Percentiles rank a stretch among this genome's conserved stretches.
Conservation (phyloP, 2,329 filamentous ascomycete species). For the Lasiodiplodia sp. region DNA sequence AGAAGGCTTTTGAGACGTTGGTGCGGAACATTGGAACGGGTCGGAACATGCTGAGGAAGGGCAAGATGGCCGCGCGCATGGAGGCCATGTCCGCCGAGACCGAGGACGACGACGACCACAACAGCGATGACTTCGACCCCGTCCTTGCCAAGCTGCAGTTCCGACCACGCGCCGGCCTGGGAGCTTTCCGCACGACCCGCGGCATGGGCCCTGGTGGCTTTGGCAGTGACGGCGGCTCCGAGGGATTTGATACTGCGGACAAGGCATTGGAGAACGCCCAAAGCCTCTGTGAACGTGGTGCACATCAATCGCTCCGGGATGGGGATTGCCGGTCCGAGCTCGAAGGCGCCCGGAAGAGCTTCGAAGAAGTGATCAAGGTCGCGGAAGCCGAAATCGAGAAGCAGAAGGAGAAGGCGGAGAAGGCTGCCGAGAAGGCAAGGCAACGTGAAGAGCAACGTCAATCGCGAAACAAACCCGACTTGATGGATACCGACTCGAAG, state of each 20-base stretch:
- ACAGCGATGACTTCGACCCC: slow-evolving; percentile 39
- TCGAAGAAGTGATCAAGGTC: slow-evolving; percentile 68
- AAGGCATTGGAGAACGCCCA: slow-evolving; percentile 82
- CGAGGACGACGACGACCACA: slow-evolving; percentile 38
- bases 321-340: slow-evolving; percentile 85
- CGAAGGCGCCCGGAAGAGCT: slow-evolving; percentile 69
- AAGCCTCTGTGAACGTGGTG: slow-evolving; percentile 81
- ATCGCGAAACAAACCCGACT: slow-evolving; percentile 11
- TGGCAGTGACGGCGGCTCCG: slow-evolving; percentile 32
- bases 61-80: slow-evolving; percentile 81
- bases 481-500: slow-evolving; percentile 26
- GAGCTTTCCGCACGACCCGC: slow-evolving; percentile 39
- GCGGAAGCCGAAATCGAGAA: slow-evolving; percentile 60
- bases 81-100: slow-evolving; percentile 52
- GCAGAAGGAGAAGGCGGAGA: slow-evolving; percentile 24
- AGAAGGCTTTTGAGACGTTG: slow-evolving; percentile 80
- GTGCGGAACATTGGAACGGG: slow-evolving; percentile 82
- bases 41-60: slow-evolving; percentile 84
- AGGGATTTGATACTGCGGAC: slow-evolving; percentile 70
- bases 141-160: slow-evolving; percentile 46
- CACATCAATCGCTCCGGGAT: slow-evolving; percentile 87
- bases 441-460: slow-evolving; percentile 24
- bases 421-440: slow-evolving; percentile 24
- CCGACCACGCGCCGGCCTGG: slow-evolving; percentile 41
- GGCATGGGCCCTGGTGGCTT: slow-evolving; percentile 32